Base-by-base conservation (phyloP, 192 early-diverging fungal genomes). In the Backusella tuberculispora region DNA sequence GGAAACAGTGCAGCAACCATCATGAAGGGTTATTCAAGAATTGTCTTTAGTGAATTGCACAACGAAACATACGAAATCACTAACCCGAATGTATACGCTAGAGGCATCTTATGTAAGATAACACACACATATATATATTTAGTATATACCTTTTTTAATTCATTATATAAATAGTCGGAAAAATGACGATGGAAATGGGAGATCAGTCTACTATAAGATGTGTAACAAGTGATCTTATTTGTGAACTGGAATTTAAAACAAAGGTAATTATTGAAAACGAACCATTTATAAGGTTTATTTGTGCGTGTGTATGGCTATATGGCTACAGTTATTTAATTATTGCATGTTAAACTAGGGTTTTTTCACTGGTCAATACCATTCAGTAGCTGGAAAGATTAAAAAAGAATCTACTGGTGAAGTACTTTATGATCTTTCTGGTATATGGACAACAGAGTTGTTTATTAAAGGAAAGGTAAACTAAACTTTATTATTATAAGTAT, bases 1-100 rank as follows among this genome's bases (percentile, higher is more conserved):
- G 95, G 93, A 29, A 98, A 96, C 85, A 94, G 92, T 77, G 96
- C 94, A 1, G 93, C 91, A 38, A 96, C 95, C 73, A 78, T 95
- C 60, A 94, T 98, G 89, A 84, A 90, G 45, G 93, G 93, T 10
- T 88, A 88, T 45, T 83, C 85, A 50, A 78, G 84, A 73, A 86
- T 92, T 48, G 71, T 74, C 9, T 87, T 95, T 74, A 78, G 85
- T 63, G 75, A 88, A 78, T 76, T 83, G 66, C 78, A 85, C 67
- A 81, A 85, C 41, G 95, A 98, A 74, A 86, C 85, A 50, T 96
- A 96, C 81, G 73, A 85, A 12, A 89, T 98, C 67, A 90, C 90
- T 0, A 90, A 93, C 74, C 96, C 96, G 14, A 98, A 98, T 83
- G 89, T 96, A 65, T 96, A 96, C 78, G 96, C 94, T 5, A 85